Percentiles rank a stretch among this genome's conserved stretches.
Conservation (phyloP, 495 filamentous ascomycete species). For the Letharia lupina region DNA sequence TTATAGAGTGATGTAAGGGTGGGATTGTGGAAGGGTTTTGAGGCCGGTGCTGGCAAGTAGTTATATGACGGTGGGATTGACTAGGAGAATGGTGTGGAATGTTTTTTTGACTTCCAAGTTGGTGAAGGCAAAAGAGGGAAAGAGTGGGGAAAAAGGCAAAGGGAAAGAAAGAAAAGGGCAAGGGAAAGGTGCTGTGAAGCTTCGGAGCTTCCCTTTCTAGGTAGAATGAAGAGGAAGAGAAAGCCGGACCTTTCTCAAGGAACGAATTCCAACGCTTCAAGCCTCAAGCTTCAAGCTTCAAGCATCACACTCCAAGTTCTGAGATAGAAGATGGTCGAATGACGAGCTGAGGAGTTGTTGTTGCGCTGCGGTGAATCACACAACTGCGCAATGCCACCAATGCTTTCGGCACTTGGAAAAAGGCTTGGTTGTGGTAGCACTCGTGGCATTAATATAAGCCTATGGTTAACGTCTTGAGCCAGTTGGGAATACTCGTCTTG, state of each 20-base stretch:
- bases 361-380: neutral
- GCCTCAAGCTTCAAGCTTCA: neutral
- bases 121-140: neutral
- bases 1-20: no score
- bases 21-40: no score
- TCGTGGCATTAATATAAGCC: neutral
- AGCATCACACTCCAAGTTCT: neutral
- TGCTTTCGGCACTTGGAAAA: neutral
- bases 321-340: neutral
- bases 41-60: neutral
- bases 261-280: neutral
- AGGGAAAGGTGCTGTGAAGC: neutral
- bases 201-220: neutral
- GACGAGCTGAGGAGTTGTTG: neutral
- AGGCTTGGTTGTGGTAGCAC: neutral
- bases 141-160: neutral
- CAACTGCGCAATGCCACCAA: neutral
- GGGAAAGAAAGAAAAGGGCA: neutral
- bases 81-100: slow-evolving; percentile 6
- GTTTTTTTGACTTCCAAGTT: neutral
- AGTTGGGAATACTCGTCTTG: neutral
- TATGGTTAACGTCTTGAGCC: neutral
- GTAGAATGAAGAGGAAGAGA: neutral
- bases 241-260: neutral
- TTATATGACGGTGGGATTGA: neutral